phyloP scores from a whole-genome alignment of 768 basidiomycete species.

The Cystofilobasidium macerans region DNA sequence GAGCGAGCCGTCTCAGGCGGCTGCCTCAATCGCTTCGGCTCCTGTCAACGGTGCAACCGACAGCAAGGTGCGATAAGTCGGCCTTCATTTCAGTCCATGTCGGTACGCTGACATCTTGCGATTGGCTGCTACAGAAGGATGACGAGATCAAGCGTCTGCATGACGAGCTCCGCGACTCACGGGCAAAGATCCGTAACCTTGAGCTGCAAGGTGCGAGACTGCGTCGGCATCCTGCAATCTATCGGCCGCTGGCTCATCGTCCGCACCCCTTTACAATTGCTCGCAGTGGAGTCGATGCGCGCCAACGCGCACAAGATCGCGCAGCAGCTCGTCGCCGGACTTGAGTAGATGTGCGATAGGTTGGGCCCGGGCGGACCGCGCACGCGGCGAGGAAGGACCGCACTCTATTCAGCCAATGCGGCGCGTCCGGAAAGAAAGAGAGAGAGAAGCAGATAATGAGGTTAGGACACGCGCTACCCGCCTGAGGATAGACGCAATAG shows the following conservation, averaged over 20 bases:
- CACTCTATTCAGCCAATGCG: no score
- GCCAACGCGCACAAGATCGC: conserved; percentile 25
- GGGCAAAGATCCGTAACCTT: conserved; percentile 68
- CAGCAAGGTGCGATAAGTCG: neutral
- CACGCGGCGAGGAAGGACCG: no score
- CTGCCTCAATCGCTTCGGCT: neutral
- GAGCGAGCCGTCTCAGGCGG: neutral
- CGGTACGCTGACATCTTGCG: neutral
- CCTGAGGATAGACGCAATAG: no score
- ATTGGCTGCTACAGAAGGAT: conserved; percentile 30
- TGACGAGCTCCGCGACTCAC: conserved; percentile 62
- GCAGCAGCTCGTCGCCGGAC: conserved; percentile 8
- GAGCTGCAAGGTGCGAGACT: conserved; percentile 49
- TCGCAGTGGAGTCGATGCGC: conserved; percentile 24
- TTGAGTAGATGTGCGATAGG: neutral
- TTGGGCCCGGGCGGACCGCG: no score
- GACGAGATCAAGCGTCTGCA: conserved; percentile 56
- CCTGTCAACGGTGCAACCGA: neutral
- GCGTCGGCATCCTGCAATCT: no score
- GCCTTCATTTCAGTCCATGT: neutral
- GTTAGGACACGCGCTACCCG: no score
- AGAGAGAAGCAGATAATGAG: no score
- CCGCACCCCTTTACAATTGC: no score
- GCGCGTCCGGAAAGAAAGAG: no score
- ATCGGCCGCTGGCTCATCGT: neutral